A percentile compares a stretch with the other conserved stretches of the same genome.
phyloP scores from a whole-genome alignment of 2,329 filamentous ascomycete species.

The Microcyclosporella mali region DNA sequence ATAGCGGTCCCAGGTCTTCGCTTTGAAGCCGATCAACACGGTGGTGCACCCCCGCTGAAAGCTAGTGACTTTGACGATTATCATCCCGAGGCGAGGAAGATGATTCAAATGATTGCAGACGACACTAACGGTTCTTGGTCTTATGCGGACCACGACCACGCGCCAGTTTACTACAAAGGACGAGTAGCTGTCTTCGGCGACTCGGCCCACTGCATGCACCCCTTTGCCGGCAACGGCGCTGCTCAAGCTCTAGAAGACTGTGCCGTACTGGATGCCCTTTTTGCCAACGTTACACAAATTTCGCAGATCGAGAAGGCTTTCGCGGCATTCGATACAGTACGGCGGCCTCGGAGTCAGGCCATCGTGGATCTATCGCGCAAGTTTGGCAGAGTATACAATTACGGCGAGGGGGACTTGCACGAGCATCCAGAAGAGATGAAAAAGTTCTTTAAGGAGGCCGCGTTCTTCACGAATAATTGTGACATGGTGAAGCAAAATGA shows the following conservation, averaged over 20 bases:
- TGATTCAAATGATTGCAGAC: slow-evolving; percentile 25
- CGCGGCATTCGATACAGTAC: slow-evolving; percentile 23
- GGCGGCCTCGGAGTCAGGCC: slow-evolving; percentile 26
- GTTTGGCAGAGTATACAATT: slow-evolving; percentile 28
- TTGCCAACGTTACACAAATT: slow-evolving; percentile 16
- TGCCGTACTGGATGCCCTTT: slow-evolving; percentile 21
- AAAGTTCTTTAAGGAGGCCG: slow-evolving; percentile 27
- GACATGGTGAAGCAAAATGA: slow-evolving; percentile 29
- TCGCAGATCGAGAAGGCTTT: slow-evolving; percentile 23
- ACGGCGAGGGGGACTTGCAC: slow-evolving; percentile 25
- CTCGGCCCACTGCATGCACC: slow-evolving; percentile 31
- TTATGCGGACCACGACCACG: slow-evolving; percentile 30
- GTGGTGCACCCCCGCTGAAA: slow-evolving; percentile 7
- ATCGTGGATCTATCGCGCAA: slow-evolving; percentile 28
- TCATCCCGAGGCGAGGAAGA: slow-evolving; percentile 24
- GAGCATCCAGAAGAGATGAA: slow-evolving; percentile 28
- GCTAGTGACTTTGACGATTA: slow-evolving; percentile 23
- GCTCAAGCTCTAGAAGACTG: slow-evolving; percentile 37
- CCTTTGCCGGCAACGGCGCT: slow-evolving; percentile 33
- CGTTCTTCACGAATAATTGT: slow-evolving; percentile 29
- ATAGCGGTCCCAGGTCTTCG: slow-evolving; percentile 22
- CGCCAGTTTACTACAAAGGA: slow-evolving; percentile 29
- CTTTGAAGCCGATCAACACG: slow-evolving; percentile 16
- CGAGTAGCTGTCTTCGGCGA: slow-evolving; percentile 34
- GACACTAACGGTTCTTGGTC: slow-evolving; percentile 28